Evolutionary conservation across 768 basidiomycete species (phyloP), one percentile per base, ranked within the genome.

Genomic region (Strobilomyces confusus): DNA sequence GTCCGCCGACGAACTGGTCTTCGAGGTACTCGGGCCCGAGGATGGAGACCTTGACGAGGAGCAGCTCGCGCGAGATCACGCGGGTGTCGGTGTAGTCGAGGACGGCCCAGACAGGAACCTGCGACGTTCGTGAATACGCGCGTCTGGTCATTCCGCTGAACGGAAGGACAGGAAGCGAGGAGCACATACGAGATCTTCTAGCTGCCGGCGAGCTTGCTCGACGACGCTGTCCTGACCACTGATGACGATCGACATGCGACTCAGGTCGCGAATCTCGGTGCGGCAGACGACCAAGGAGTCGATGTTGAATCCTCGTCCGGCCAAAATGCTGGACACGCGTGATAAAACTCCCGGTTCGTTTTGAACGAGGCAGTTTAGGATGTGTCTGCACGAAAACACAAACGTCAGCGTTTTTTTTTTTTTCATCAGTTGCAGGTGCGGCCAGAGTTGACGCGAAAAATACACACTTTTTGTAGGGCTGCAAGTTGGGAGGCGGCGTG

Each of bases 71-170:
- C 59, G 88, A 81, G 69, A 99, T 95, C 26, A 87, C 84, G 52
- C 80, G 83, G 22, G 94, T 98, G 56, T 95, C 81, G 19, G 95
- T 98, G 70, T 98, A 99, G 73, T 99, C 95, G 55, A 99, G 78
- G 30, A 99, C 97, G 26, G 95, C 97, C 97, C 97, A 99, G 5
- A 99, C 97, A 46, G 95, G 97, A 25, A 99, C 95, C 95, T 97
- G 47, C 8, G 20, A 22, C 22, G 22, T 8, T 5, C 14, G 43
- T 47, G 33, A 47, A 34, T 37, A 51, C 26, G 34, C 43, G 45
- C 25, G 23, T 15, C 6, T 3, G 13, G 40, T 13, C 40, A 13
- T 23, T 19, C 12, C 22, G 40, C 15, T 5, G 22, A 25, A 47
- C 4, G n/a, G 29, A 30, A 9, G 11, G 15, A 13, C 1, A n/a